Conservation (phyloP, 2,329 filamentous ascomycete genomes). For the Claviceps africana region DNA sequence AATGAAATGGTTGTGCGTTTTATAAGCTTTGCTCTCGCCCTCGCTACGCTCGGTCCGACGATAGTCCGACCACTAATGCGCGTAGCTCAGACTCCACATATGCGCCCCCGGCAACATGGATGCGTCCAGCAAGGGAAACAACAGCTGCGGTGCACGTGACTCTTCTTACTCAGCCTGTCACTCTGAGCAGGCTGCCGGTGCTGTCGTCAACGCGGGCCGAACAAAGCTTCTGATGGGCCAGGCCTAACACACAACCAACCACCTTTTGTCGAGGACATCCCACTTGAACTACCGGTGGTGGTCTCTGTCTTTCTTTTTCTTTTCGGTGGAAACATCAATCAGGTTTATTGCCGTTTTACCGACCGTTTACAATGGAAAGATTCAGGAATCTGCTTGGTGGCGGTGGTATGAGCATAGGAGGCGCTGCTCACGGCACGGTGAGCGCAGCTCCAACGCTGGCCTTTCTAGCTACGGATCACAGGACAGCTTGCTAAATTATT, state of each 20-base stretch:
- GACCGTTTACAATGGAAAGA: slow-evolving; percentile 58
- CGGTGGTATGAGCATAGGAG: slow-evolving; percentile 50
- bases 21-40: too few species aligned
- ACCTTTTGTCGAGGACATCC: neutral
- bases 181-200: slow-evolving; percentile 6
- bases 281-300: neutral
- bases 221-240: slow-evolving; percentile 1
- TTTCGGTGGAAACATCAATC: neutral
- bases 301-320: neutral
- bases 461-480: neutral
- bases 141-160: slow-evolving; percentile 7
- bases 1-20: too few species aligned
- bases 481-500: neutral
- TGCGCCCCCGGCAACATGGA: too few species aligned
- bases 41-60: too few species aligned
- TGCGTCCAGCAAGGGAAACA: neutral
- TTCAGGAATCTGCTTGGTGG: slow-evolving; percentile 80
- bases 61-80: too few species aligned
- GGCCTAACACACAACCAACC: neutral
- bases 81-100: too few species aligned
- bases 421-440: slow-evolving; percentile 27
- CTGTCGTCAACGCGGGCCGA: slow-evolving; percentile 6
- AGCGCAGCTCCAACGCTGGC: slow-evolving; percentile 11
- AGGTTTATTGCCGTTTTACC: neutral
- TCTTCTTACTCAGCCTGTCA: slow-evolving; percentile 9